Percentiles rank a stretch among this genome's conserved stretches.
phyloP scores from a whole-genome alignment of 441 rosid genomes.

The Aleurites moluccanus region DNA sequence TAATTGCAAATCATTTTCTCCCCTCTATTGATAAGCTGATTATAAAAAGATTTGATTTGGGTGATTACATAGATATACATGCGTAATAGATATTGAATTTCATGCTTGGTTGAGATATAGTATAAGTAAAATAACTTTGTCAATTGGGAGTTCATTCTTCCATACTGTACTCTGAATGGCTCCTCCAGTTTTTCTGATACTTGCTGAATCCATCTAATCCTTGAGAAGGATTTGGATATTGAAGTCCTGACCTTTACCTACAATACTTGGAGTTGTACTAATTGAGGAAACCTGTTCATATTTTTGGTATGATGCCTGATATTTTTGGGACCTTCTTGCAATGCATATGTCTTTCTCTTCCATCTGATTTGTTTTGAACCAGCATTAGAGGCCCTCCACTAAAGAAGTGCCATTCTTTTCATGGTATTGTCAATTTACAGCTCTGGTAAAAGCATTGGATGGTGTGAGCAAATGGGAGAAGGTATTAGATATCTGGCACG shows the following conservation, averaged over 20 bases:
- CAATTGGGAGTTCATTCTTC: not conserved
- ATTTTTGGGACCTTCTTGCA: not conserved
- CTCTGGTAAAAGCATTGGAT: conserved; percentile 58
- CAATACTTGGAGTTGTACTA: not conserved
- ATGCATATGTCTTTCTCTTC: not conserved
- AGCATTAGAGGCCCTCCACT: not conserved
- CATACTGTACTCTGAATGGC: not conserved
- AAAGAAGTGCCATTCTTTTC: not conserved
- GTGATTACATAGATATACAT: not conserved
- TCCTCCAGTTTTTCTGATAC: not conserved
- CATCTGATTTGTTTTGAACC: not conserved
- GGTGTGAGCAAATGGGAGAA: conserved; percentile 70
- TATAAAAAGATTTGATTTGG: too few species aligned
- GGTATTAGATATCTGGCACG: conserved; percentile 77
- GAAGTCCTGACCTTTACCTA: not conserved
- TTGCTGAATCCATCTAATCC: not conserved
- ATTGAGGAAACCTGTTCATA: not conserved
- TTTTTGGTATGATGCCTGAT: not conserved
- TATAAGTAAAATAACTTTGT: not conserved
- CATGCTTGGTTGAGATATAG: not conserved
- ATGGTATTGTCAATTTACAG: conserved; percentile 39
- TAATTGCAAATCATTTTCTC: not conserved
- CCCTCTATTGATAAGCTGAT: not conserved
- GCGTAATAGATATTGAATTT: not conserved
- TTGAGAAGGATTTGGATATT: not conserved